Evolutionary conservation across 345 rosid species (phyloP).

Genomic region (Corchorus olitorius): DNA sequence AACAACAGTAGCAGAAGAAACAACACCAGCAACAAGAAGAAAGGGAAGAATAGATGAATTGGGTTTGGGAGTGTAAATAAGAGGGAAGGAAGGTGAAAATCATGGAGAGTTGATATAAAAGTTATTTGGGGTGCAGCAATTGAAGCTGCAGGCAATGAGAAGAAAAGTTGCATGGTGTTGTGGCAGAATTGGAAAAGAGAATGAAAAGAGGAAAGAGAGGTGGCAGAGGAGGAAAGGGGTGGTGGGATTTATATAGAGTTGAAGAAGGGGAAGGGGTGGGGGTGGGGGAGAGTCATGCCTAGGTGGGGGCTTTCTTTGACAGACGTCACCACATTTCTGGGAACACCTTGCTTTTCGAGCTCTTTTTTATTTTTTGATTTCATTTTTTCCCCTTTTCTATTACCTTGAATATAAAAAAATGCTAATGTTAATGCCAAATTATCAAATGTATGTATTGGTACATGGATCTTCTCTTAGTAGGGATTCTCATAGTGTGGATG

Average conservation of each 20-base stretch:
- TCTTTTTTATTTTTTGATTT: background rate
- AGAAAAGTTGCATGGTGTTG: constrained; percentile 40
- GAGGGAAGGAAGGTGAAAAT: constrained; percentile 11
- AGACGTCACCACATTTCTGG: constrained; percentile 35
- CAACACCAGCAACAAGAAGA: constrained; percentile 21
- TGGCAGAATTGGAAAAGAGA: background rate
- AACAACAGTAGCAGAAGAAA: constrained; percentile 19
- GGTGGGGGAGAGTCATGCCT: background rate
- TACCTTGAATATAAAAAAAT: too few relatives aligned
- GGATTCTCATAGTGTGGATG: too few relatives aligned
- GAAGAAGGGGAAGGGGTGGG: background rate
- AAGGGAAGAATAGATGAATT: constrained; percentile 8
- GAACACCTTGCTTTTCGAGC: constrained; percentile 27
- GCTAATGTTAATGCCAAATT: too few relatives aligned
- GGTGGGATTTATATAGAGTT: constrained; percentile 29
- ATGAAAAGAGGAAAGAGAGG: background rate
- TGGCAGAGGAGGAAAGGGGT: background rate
- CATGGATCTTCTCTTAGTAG: too few relatives aligned
- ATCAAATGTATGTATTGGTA: too few relatives aligned
- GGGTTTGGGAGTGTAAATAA: constrained; percentile 2
- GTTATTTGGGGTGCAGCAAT: background rate
- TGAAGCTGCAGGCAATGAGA: constrained; percentile 15
- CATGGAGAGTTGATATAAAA: constrained; percentile 2
- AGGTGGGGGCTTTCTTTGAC: constrained; percentile 18
- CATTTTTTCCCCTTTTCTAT: background rate